These are phyloP conservation scores for Agastache rugosa DNA, from an alignment of 257 asterid genomes.

Conservation along the genomic window DNA sequence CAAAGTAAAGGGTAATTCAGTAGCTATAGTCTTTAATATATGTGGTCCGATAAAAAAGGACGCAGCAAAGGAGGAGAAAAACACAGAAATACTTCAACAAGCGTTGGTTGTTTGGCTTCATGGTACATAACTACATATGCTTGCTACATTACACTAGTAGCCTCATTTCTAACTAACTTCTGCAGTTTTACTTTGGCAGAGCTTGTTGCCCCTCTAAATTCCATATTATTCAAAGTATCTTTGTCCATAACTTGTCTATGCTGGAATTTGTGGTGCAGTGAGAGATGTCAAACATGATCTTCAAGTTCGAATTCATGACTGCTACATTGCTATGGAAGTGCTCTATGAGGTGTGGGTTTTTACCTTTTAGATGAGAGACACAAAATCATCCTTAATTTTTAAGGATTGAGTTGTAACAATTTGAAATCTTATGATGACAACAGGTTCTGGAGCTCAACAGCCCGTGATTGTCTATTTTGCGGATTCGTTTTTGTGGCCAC, in stretches of 20 bases:
- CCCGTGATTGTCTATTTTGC: slow-evolving; percentile 77
- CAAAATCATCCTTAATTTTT: neutral
- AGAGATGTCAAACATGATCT: slow-evolving; percentile 59
- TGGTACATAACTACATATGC: slow-evolving; percentile 50
- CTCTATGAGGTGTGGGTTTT: slow-evolving; percentile 36
- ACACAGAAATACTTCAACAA: slow-evolving; percentile 38
- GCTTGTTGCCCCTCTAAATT: no score
- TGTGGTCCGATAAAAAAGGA: slow-evolving; percentile 35
- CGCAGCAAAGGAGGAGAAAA: slow-evolving; percentile 42
- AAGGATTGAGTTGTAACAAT: neutral
- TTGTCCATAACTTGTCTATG: no score
- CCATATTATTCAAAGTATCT: no score
- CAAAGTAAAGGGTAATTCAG: slow-evolving; percentile 61
- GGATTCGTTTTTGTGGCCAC: slow-evolving; percentile 63
- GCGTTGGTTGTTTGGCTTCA: slow-evolving; percentile 56
- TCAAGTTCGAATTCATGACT: slow-evolving; percentile 62
- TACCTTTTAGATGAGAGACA: neutral
- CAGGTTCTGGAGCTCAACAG: slow-evolving; percentile 58
- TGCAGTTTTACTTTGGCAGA: no score
- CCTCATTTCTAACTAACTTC: no score
- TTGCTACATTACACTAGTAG: no score
- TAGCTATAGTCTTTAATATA: slow-evolving; percentile 59
- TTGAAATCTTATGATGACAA: neutral
- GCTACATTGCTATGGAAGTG: slow-evolving; percentile 27
- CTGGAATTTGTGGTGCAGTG: no score